Percentiles rank a stretch among this genome's conserved stretches.
Evolutionary conservation across 2,329 filamentous ascomycete genomes (phyloP).

Genomic region (Ophiosphaerella narmari): DNA sequence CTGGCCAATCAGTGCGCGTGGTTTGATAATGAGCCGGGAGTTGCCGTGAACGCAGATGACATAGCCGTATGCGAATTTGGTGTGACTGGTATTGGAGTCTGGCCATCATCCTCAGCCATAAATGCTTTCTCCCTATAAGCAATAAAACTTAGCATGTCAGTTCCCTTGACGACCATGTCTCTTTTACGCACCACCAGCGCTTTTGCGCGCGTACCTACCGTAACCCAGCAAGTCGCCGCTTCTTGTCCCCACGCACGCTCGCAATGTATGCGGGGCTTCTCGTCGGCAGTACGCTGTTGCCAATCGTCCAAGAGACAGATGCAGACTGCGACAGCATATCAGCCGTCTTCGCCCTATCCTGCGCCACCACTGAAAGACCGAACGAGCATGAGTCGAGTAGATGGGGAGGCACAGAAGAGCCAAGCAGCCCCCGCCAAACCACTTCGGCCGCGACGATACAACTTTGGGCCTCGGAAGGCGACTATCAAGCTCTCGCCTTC

Average conservation of each 20-base stretch:
- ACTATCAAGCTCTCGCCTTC: slow-evolving; percentile 83
- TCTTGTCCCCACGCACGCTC: slow-evolving; percentile 42
- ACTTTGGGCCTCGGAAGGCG: slow-evolving; percentile 82
- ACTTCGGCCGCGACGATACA: slow-evolving; percentile 64
- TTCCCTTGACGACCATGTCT: slow-evolving; percentile 32
- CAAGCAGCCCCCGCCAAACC: slow-evolving; percentile 52
- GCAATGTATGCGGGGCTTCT: slow-evolving; percentile 54
- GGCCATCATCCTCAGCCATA: not conserved
- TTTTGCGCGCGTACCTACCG: slow-evolving; percentile 29
- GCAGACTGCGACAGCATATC: slow-evolving; percentile 68
- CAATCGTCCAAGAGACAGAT: slow-evolving; percentile 52
- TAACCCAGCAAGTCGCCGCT: slow-evolving; percentile 33
- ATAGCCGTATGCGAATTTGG: too few relatives aligned
- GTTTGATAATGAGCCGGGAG: too few relatives aligned
- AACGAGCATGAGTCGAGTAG: slow-evolving; percentile 57
- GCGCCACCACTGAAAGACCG: slow-evolving; percentile 51
- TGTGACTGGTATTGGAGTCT: not conserved
- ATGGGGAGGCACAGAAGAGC: slow-evolving; percentile 70
- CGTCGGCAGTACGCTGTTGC: slow-evolving; percentile 43
- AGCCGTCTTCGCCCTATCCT: slow-evolving; percentile 62
- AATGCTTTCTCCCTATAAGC: too few relatives aligned
- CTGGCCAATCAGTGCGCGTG: too few relatives aligned
- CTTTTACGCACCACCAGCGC: slow-evolving; percentile 31
- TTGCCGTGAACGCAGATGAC: too few relatives aligned
- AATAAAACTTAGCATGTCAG: not conserved